Evolutionary conservation across 2,329 filamentous ascomycete species (phyloP).

Genomic region (Claviceps digitariae): DNA sequence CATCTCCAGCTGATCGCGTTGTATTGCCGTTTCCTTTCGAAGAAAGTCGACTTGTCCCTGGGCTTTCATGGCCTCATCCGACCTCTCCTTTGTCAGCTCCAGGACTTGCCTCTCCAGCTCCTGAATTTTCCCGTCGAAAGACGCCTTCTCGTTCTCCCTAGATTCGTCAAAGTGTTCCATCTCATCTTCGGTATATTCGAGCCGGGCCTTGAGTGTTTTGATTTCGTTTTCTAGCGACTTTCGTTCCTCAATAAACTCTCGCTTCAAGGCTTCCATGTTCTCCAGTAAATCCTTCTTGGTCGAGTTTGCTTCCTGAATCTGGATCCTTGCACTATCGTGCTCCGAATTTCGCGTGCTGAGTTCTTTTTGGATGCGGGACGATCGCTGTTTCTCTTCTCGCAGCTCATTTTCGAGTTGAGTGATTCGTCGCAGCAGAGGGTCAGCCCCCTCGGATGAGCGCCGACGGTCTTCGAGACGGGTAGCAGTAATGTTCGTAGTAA

Average conservation of each 20-base stretch:
- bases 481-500: not conserved
- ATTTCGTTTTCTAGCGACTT: slow-evolving; percentile 73
- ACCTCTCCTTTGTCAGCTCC: slow-evolving; percentile 41
- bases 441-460: slow-evolving; percentile 32
- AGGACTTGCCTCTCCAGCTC: slow-evolving; percentile 60
- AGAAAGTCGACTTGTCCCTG: slow-evolving; percentile 51
- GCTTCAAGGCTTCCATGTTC: slow-evolving; percentile 86
- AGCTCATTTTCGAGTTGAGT: slow-evolving; percentile 67
- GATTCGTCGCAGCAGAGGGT: slow-evolving; percentile 33
- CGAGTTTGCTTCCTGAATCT: slow-evolving; percentile 74
- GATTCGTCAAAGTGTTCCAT: slow-evolving; percentile 74
- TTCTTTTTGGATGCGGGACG: slow-evolving; percentile 56
- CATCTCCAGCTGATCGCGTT: slow-evolving; percentile 45
- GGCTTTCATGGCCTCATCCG: slow-evolving; percentile 42
- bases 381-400: slow-evolving; percentile 54
- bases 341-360: slow-evolving; percentile 42
- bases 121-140: slow-evolving; percentile 54
- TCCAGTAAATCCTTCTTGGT: slow-evolving; percentile 89
- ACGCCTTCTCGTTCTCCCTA: slow-evolving; percentile 65
- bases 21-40: slow-evolving; percentile 44
- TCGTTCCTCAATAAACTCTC: slow-evolving; percentile 75
- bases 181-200: slow-evolving; percentile 87
- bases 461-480: slow-evolving; percentile 28
- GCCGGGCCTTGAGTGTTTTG: slow-evolving; percentile 56
- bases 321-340: slow-evolving; percentile 49